Conservation (phyloP, 108 stramenopile genomes). For the Pseudonitzschia multiseries region DNA sequence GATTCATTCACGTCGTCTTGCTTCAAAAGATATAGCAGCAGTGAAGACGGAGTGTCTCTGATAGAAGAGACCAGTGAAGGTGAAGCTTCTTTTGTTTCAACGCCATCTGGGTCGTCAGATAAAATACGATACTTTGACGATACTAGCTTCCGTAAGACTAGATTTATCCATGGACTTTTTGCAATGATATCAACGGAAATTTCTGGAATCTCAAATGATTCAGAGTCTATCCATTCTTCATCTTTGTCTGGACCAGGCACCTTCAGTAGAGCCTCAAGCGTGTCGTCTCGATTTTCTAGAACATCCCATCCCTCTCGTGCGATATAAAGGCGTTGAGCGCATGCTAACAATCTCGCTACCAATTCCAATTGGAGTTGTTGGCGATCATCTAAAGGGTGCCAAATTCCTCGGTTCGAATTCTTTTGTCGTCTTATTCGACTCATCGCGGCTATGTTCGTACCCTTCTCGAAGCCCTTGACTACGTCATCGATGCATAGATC, state of each 20-base stretch:
- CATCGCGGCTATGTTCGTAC: constrained; percentile 10
- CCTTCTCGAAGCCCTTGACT: constrained; percentile 15
- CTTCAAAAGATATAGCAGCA: not conserved
- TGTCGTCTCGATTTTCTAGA: constrained; percentile 31
- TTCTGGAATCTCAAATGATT: not conserved
- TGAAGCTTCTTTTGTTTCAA: not conserved
- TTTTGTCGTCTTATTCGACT: constrained; percentile 18
- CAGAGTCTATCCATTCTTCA: constrained; percentile 14
- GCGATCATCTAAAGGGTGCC: constrained; percentile 39
- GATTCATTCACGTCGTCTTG: not conserved
- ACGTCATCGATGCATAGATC: constrained; percentile 37
- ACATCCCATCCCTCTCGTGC: constrained; percentile 46
- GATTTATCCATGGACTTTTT: constrained; percentile 23
- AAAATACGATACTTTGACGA: constrained; percentile 11
- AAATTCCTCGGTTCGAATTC: constrained; percentile 30
- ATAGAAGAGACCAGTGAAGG: not conserved
- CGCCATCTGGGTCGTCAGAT: not conserved
- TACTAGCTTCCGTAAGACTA: constrained; percentile 1
- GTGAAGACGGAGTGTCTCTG: not conserved
- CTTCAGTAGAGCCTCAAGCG: constrained; percentile 13
- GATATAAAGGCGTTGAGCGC: constrained; percentile 62
- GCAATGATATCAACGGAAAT: constrained; percentile 15
- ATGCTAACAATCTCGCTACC: constrained; percentile 55
- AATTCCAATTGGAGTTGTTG: constrained; percentile 73
- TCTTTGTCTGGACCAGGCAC: constrained; percentile 4